A percentile compares a stretch with the other conserved stretches of the same genome.
These are phyloP conservation scores for Rhododendron henanense DNA, from an alignment of 148 eudicot species.

Conservation along the genomic window DNA sequence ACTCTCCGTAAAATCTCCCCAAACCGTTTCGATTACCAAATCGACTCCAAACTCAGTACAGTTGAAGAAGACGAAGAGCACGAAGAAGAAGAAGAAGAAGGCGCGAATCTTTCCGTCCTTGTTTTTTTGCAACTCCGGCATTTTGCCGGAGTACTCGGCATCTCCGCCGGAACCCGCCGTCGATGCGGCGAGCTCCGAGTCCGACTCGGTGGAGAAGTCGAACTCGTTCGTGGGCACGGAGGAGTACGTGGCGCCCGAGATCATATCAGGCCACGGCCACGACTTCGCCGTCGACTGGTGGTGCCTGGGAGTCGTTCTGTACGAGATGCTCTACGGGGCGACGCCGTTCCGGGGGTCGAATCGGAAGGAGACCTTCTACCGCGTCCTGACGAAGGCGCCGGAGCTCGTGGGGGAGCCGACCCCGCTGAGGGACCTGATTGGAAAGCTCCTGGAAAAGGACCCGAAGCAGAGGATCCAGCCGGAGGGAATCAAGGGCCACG, in stretches of 20 bases:
- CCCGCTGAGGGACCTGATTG: conserved; percentile 75
- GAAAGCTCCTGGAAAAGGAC: conserved; percentile 58
- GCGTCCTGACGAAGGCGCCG: conserved; percentile 43
- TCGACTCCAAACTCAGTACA: conserved; percentile 14
- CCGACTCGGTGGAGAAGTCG: conserved; percentile 42
- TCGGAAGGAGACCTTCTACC: conserved; percentile 66
- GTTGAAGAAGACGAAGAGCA: not conserved
- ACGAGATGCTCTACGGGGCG: conserved; percentile 79
- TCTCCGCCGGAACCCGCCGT: conserved; percentile 1
- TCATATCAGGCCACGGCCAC: conserved; percentile 65
- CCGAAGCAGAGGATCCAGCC: conserved; percentile 49
- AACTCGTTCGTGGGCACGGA: conserved; percentile 94
- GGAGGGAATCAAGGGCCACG: conserved; percentile 69
- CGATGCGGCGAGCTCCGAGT: conserved; percentile 21
- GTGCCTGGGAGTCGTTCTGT: conserved; percentile 61
- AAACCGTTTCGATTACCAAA: conserved; percentile 8
- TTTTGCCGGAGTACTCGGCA: conserved; percentile 35
- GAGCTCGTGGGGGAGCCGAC: conserved; percentile 67
- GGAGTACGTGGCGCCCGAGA: conserved; percentile 90
- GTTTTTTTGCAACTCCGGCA: conserved; percentile 45
- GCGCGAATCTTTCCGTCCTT: conserved; percentile 5
- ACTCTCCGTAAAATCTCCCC: conserved; percentile 46
- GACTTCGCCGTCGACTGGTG: conserved; percentile 81
- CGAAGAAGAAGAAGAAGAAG: conserved; percentile 18
- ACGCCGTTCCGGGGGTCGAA: conserved; percentile 75